A percentile compares a stretch with the other conserved stretches of the same genome.
These are phyloP conservation scores for Medicago ruthenica DNA, from an alignment of 306 rosid genomes.

Conservation along the genomic window DNA sequence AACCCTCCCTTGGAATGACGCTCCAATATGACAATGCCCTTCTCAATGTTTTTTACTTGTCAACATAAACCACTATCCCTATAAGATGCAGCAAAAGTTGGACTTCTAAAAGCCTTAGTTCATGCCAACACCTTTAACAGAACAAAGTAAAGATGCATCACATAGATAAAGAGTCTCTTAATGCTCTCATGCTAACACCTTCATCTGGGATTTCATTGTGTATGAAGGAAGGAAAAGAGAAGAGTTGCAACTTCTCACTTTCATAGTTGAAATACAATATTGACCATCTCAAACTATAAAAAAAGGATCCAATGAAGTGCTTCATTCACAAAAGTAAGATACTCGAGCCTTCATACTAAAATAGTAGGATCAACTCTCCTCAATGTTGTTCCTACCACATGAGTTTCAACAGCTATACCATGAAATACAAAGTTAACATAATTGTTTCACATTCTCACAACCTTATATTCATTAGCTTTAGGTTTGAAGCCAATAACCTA, in stretches of 20 bases:
- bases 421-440: not conserved
- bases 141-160: not conserved
- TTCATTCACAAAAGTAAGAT: not conserved
- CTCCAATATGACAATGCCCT: not conserved
- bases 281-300: not conserved
- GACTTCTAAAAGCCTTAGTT: not conserved
- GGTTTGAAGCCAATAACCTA: not conserved
- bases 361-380: not conserved
- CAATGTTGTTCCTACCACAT: not conserved
- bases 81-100: not conserved
- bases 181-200: not conserved
- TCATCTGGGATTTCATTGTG: not conserved
- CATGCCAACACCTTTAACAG: not conserved
- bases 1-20: not conserved
- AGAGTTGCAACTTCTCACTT: not conserved
- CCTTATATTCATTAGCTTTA: not conserved
- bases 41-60: not conserved
- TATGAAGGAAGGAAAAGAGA: not conserved
- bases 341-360: no score
- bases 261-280: not conserved
- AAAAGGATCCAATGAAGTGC: not conserved
- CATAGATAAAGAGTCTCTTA: not conserved
- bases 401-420: not conserved
- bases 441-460: not conserved
- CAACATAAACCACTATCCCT: not conserved